A percentile compares a stretch with the other conserved stretches of the same genome.
phyloP scores from a whole-genome alignment of 345 rosid species.

The Lumnitzera littorea region DNA sequence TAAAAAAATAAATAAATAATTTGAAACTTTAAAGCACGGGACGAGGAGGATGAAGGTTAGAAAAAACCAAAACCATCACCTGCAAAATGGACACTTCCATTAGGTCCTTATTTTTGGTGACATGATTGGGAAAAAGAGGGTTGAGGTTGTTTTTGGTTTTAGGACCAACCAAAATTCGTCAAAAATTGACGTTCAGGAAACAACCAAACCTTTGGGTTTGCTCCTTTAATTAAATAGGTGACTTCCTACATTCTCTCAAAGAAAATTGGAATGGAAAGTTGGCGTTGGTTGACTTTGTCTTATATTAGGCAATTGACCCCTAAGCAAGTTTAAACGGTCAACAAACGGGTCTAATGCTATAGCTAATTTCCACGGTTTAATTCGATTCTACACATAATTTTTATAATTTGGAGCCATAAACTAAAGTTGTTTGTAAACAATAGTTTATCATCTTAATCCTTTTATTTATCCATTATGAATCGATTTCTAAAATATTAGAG shows the following conservation, averaged over 20 bases:
- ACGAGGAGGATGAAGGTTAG: conserved; percentile 7
- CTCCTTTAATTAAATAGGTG: conserved; percentile 1
- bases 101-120: background rate
- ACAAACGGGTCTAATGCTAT: no score
- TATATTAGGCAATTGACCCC: background rate
- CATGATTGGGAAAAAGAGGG: background rate
- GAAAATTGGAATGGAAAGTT: background rate
- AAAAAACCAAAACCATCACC: conserved; percentile 2
- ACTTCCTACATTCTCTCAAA: background rate
- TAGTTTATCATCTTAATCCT: no score
- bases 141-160: conserved; percentile 5
- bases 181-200: background rate
- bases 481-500: no score
- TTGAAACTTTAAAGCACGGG: no score
- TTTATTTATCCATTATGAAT: no score
- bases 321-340: no score
- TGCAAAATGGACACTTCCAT: background rate
- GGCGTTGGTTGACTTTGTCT: conserved; percentile 25
- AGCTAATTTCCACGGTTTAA: no score
- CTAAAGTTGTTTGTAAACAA: no score
- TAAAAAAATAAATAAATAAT: no score
- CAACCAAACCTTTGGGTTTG: background rate
- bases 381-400: no score
- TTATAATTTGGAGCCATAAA: no score
- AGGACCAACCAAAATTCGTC: background rate